These are phyloP conservation scores for Vicia faba DNA, from an alignment of 306 rosid genomes.

Conservation along the genomic window DNA sequence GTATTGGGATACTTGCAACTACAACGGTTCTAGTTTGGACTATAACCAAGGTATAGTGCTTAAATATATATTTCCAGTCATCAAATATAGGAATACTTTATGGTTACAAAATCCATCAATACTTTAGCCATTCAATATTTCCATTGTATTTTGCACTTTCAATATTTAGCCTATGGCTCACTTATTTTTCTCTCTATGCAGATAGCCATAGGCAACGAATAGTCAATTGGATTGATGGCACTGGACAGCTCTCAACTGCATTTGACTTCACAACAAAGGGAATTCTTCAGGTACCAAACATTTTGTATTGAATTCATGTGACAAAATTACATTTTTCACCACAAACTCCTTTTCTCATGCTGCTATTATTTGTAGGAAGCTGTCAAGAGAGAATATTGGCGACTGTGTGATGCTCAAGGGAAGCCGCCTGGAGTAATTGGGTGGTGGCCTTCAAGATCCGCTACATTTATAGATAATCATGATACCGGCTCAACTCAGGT, in stretches of 20 bases:
- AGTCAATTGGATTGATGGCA: constrained; percentile 79
- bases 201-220: constrained; percentile 85
- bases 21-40: constrained; percentile 64
- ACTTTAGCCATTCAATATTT: constrained; percentile 5
- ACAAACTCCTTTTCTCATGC: constrained; percentile 1
- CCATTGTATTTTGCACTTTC: not conserved
- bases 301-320: constrained; percentile 25
- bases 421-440: constrained; percentile 91
- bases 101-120: not conserved
- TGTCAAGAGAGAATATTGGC: constrained; percentile 82
- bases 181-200: constrained; percentile 40
- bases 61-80: not conserved
- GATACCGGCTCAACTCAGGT: constrained; percentile 98
- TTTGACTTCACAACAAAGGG: constrained; percentile 99
- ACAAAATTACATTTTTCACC: constrained; percentile 13
- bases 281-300: constrained; percentile 73
- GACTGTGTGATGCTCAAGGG: constrained; percentile 72
- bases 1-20: constrained; percentile 89
- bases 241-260: constrained; percentile 85
- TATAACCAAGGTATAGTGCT: constrained; percentile 74
- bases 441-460: constrained; percentile 94
- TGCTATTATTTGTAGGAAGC: constrained; percentile 66
- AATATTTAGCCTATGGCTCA: constrained; percentile 13
- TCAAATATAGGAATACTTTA: not conserved
- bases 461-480: constrained; percentile 83